These are phyloP conservation scores for Eucalyptus curtisii DNA, from an alignment of 345 rosid genomes.

Conservation along the genomic window DNA sequence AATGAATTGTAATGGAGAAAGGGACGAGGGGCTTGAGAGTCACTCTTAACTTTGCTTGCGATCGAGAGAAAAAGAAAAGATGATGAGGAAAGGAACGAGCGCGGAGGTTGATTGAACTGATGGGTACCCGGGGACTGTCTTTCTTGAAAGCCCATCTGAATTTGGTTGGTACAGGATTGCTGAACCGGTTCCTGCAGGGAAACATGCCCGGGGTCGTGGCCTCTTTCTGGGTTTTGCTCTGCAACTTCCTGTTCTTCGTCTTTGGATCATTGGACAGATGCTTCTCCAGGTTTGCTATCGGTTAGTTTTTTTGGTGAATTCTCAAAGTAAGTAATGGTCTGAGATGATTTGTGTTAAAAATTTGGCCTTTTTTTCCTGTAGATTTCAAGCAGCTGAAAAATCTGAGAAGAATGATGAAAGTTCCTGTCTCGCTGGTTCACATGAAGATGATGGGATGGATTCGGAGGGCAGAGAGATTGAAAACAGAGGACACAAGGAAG, in stretches of 20 bases:
- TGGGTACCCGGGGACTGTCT: slow-evolving; percentile 17
- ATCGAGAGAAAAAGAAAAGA: neutral
- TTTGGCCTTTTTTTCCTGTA: neutral
- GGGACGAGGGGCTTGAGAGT: neutral
- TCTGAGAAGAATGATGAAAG: neutral
- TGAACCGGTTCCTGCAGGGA: slow-evolving; percentile 16
- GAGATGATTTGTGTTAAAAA: neutral
- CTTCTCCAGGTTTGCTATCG: slow-evolving; percentile 23
- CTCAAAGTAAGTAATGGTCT: neutral
- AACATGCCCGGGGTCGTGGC: slow-evolving; percentile 13
- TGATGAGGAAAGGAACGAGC: neutral
- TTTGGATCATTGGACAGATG: slow-evolving; percentile 8
- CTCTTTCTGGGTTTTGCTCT: slow-evolving; percentile 40
- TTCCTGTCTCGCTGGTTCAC: neutral
- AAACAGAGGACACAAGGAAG: neutral
- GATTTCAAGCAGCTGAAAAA: slow-evolving; percentile 3
- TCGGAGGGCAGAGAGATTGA: neutral
- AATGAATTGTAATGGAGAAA: neutral
- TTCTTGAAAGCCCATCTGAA: slow-evolving; percentile 15
- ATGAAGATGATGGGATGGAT: neutral
- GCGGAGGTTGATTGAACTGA: slow-evolving; percentile 9
- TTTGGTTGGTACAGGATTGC: slow-evolving; percentile 4
- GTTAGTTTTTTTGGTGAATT: neutral
- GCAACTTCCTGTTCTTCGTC: slow-evolving; percentile 20
- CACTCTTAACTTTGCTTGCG: slow-evolving; percentile 5